Conservation (phyloP, 2,329 filamentous ascomycete species). For the Clathrospora elynae region DNA sequence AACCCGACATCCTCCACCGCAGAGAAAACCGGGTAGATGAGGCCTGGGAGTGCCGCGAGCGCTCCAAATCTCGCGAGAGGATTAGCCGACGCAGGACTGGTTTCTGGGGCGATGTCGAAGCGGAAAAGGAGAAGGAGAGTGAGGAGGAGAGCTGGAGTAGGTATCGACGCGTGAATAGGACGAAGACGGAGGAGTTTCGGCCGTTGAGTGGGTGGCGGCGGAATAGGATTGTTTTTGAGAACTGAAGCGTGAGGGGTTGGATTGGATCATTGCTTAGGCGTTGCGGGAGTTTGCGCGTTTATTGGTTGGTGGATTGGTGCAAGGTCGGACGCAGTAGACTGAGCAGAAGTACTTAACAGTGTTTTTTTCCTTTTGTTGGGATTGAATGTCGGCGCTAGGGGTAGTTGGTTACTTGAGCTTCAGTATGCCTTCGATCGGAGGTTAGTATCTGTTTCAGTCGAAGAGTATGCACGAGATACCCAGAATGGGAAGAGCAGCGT, state of each 20-base stretch:
- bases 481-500: too few relatives aligned
- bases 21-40: conserved; percentile 36
- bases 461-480: too few relatives aligned
- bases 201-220: conserved; percentile 35
- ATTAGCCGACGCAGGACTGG: conserved; percentile 11
- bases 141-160: conserved; percentile 31
- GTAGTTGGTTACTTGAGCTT: too few relatives aligned
- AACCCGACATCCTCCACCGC: conserved; percentile 25
- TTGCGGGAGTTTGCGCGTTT: too few relatives aligned
- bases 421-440: too few relatives aligned
- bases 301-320: too few relatives aligned
- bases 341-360: too few relatives aligned
- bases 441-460: too few relatives aligned
- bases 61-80: conserved; percentile 14
- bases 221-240: conserved; percentile 8
- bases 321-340: too few relatives aligned
- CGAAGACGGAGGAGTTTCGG: conserved; percentile 38
- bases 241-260: neutral
- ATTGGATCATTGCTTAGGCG: too few relatives aligned
- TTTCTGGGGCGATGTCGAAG: conserved; percentile 21
- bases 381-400: too few relatives aligned
- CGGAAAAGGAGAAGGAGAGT: conserved; percentile 18
- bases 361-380: too few relatives aligned
- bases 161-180: conserved; percentile 35
- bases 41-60: conserved; percentile 35